Base-by-base conservation (phyloP, 177 flowering plant genomes). In the Vitis hybrid region DNA sequence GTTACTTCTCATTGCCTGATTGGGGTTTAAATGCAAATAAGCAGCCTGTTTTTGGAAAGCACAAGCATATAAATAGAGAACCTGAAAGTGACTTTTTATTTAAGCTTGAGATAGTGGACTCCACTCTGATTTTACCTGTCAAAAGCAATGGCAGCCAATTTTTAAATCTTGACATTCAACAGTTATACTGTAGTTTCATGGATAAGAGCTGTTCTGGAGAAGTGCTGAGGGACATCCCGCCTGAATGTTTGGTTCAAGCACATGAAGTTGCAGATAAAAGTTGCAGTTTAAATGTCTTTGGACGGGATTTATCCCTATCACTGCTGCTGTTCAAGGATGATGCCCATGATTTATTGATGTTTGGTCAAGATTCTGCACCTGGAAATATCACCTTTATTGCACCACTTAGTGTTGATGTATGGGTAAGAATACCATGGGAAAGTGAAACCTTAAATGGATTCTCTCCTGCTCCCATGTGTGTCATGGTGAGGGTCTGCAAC, bases 1-100 rank as follows among this genome's bases (percentile, higher is more conserved):
- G 98, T 76, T 95, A 95, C 75, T 93, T 93, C 65, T 83, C 94
- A 52, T 71, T 89, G 73, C 85, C 92, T 70, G 97, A 88, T 24
- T 95, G 97, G 99, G 79, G 51, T 58, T 59, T 72, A 52, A 54
- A 59, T 73, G 66, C 67, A 50, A 75, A 71, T 52, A 73, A 69
- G 74, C 79, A 67, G 27, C 65, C 64, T 60, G 62, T 30, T 46
- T 14, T 54, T 49, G 82, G 71, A 49, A 65, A 63, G 52, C 24
- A 51, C 51, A 67, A 66, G 13, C 1, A 55, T 4, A 24, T 32
- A 56, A 75, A 62, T 66, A 30, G 54, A 12, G 81, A 72, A 66
- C 46, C 30, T 40, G 60, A 63, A 15, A 46, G 24, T 60, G 30
- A 15, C 30, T 19, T 81, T 60, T 21, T 64, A 2, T 88, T 74